Base-by-base conservation (phyloP, 192 early-diverging fungal species). In the Gonapodya sp. region DNA sequence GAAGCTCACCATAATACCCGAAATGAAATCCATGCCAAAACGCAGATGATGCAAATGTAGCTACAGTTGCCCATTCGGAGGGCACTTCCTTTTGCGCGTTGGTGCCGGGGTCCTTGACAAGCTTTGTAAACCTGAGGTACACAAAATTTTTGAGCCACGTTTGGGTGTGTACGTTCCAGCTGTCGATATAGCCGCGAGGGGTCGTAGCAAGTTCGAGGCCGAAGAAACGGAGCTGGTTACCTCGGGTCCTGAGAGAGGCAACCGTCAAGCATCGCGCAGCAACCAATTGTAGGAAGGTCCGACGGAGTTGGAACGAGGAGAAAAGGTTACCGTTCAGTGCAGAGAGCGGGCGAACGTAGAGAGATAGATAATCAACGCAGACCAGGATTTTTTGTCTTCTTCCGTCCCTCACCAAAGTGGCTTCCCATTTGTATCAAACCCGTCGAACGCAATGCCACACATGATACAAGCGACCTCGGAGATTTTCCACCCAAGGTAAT, bases 1-100 rank as follows among this genome's bases (percentile, higher is more conserved):
- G 73, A 79, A 84, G 82, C 87, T 85, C 88, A 86, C 88, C 82
- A 82, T 94, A 95, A 83, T 95, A 95, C 33, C 93, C 94, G 8
- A 94, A 93, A 81, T 93, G 92, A 85, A 97, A 97, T 35, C 97
- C 97, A 81, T 99, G 97, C 97, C 97, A 99, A 79, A 97, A 89
- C 18, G 97, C 95, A 35, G 93, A 95, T 1, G 93, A 91, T 14
- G 89, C 84, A 83, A 95, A 97, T 1, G 96, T 97, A 33, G 89
- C 81, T 34, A 96, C 79, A 0, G 92, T 92, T n/a, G 94, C 91
- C 1, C 85, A 31, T 0, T 64, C 24, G 8, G 46, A 64, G 8
- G 46, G 46, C 46, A 64, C 46, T 64, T 64, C 46, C 8, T 16
- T 24, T 16, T 24, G 8, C 24, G 8, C 24, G 46, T 24, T 24